Base-by-base conservation (phyloP, 2,329 filamentous ascomycete species). In the Colletotrichum tropicale region DNA sequence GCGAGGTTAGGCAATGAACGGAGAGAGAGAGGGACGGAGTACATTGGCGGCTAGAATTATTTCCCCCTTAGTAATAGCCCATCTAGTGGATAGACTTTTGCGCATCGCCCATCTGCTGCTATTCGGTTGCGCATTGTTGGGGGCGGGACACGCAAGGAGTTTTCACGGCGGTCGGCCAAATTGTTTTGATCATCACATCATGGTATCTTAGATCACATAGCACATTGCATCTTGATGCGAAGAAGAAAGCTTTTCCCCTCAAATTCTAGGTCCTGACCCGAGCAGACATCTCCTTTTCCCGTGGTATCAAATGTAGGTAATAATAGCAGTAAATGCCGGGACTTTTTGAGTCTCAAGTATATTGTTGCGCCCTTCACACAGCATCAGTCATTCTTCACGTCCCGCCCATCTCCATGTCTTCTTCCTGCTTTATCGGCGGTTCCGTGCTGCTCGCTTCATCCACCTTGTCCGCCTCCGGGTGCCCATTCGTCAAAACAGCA, bases 391-490 rank as follows among this genome's bases (percentile, higher is more conserved):
- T 28, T 38, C 43, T 52, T 52, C 43, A 73, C 26, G 75, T 62
- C 68, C 68, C 71, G 36, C 28, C 70, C 76, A 77, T 71, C 16
- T 78, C 76, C 34, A 65, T 21, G 18, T 78, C 75, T 28, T 76
- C 74, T 69, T 78, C 77, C 61, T 76, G 58, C 62, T 78, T 78
- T 75, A 78, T 77, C 38, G 75, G 77, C 66, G 66, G 75, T 26
- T 78, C 77, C n/a, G 32, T 36, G 28, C 52, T 60, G 21, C 43
- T 30, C 12, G 24, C 56, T 24, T 66, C 36, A 6, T 70, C 68
- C 9, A 55, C 52, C 48, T 65, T 30, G 13, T 65, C 58, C 4
- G 13, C 60, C 30, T 38, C 30, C 26, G 28, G 43, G 30, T 32
- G 38, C 7, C 75, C 68, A 26, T 75, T 75, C 15, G 32, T 34